Base-by-base conservation (phyloP, 192 early-diverging fungal species). In the Rhizophagus prolifer region DNA sequence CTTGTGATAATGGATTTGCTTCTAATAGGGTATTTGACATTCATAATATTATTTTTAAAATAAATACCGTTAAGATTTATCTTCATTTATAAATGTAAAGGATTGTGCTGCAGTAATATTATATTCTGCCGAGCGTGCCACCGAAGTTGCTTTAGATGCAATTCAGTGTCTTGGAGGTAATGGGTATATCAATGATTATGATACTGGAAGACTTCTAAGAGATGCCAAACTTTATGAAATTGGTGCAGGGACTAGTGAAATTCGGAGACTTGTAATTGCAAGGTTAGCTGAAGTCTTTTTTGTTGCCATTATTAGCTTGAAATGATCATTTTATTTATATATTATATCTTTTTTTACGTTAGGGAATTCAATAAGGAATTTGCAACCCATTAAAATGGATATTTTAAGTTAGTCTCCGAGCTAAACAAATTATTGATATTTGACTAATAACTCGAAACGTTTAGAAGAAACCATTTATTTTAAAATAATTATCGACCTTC, bases 191-290 rank as follows among this genome's bases (percentile, higher is more conserved):
- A 96, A 96, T 79, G 96, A 98, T 44, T 96, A 88, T 84, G 90
- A 91, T 63, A 91, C 93, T 5, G 94, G 95, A 31, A 90, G 96
- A 23, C 86, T 98, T 71, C 80, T 98, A 62, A 88, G 96, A 41
- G 96, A 98, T 79, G 95, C 94, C 21, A 96, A 96, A 86, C 86
- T 98, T 23, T 98, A 98, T 79, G 96, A 97, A 84, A 97, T 97
- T 84, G 96, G 96, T 63, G 96, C 96, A 21, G 96, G 96, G 36
- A 98, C 96, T 28, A 94, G 91, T 78, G 96, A 98, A 86, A 95
- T 95, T 81, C 88, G 95, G 64, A 86, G 95, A 9, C 94, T 96
- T 93, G 84, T 98, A 72, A 98, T 96, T 82, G 96, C 93, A 46
- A 84, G 61, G 73, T 75, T 60, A 1, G 70, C 54, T 68, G 25